phyloP scores from a whole-genome alignment of 768 basidiomycete species.

The Sporobolomyces roseus region DNA sequence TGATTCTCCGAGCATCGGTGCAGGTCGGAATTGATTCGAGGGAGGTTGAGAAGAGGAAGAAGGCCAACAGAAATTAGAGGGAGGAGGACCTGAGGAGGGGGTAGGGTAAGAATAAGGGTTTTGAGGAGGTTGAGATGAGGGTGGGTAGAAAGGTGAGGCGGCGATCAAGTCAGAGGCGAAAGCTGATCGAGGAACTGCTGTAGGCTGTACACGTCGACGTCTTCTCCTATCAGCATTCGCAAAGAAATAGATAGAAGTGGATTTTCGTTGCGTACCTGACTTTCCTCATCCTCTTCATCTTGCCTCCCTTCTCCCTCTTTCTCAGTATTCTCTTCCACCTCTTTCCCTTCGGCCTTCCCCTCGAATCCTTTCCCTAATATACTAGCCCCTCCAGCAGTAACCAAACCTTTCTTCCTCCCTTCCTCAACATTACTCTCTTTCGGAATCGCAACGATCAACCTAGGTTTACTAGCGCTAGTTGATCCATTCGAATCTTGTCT shows the following conservation, averaged over 20 bases:
- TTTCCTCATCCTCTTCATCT: conserved; percentile 25
- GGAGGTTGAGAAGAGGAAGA: neutral
- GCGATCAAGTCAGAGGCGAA: conserved; percentile 37
- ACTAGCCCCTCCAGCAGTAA: conserved; percentile 16
- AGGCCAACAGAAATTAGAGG: neutral
- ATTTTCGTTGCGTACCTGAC: neutral
- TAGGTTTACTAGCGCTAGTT: conserved; percentile 10
- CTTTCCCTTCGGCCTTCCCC: neutral
- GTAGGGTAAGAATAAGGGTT: neutral
- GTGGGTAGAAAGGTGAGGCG: conserved; percentile 32
- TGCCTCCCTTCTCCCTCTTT: neutral
- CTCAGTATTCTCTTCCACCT: no score
- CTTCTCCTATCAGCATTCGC: no score
- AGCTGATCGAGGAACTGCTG: conserved; percentile 18
- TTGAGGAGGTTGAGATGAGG: neutral
- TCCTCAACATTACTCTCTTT: neutral
- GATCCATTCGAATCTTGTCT: conserved; percentile 5
- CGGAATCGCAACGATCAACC: conserved; percentile 32
- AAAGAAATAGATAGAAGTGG: no score
- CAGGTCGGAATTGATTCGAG: conserved; percentile 7
- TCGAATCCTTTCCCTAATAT: conserved; percentile 16
- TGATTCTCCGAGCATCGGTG: conserved; percentile 12
- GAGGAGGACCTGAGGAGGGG: neutral
- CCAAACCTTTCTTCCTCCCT: conserved; percentile 12
- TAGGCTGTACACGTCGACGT: neutral